Percentiles rank a stretch among this genome's conserved stretches.
phyloP scores from a whole-genome alignment of 768 basidiomycete genomes.

The Chalciporus pseudorubinellus region DNA sequence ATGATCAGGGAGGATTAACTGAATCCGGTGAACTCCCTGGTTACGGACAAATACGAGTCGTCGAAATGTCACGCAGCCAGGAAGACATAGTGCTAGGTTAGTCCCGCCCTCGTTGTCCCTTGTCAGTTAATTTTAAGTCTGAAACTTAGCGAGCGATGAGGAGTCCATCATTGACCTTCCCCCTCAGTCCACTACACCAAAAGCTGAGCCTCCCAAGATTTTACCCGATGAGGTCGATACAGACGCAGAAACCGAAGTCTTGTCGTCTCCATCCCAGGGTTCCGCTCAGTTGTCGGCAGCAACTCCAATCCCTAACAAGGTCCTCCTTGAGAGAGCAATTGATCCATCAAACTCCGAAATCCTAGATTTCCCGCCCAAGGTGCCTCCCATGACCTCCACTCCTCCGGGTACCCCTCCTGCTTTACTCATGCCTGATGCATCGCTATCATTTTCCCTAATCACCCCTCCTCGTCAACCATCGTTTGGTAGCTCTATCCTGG shows the following conservation, averaged over 20 bases:
- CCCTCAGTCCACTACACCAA: constrained; percentile 28
- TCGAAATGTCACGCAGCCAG: constrained; percentile 9
- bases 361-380: neutral
- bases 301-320: constrained; percentile 11
- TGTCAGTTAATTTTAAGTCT: too few species aligned
- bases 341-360: constrained; percentile 16
- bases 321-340: constrained; percentile 14
- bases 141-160: constrained; percentile 38
- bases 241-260: constrained; percentile 28
- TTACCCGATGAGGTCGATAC: constrained; percentile 18
- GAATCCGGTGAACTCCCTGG: constrained; percentile 29
- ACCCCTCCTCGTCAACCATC: constrained; percentile 50
- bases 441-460: constrained; percentile 29
- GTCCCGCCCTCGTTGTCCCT: neutral
- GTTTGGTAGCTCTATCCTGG: constrained; percentile 41
- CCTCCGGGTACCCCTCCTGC: constrained; percentile 27
- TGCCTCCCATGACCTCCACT: constrained; percentile 16
- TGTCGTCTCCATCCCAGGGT: constrained; percentile 22
- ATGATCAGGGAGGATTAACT: constrained; percentile 26
- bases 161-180: constrained; percentile 26
- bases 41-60: constrained; percentile 21
- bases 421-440: constrained; percentile 3
- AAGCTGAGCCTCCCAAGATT: constrained; percentile 15
- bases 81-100: constrained; percentile 22
- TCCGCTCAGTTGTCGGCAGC: constrained; percentile 15